Evolutionary conservation across 768 basidiomycete genomes (phyloP), one percentile per base, ranked within the genome.

Genomic region (Suillus cothurnatus): DNA sequence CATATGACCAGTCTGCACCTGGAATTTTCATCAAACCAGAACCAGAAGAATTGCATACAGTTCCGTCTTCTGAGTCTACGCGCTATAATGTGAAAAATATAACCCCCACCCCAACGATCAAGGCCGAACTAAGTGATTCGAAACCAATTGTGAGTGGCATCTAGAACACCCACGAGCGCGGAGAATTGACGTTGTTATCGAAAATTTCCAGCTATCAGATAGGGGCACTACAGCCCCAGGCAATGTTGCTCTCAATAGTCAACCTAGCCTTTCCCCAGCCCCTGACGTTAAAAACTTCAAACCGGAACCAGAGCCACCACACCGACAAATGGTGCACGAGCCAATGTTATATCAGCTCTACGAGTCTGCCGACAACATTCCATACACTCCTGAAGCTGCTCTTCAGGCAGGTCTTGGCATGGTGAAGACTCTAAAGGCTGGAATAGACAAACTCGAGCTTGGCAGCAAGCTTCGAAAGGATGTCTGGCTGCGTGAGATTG

Each of bases 381-480:
- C 65, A 6, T 85, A 86, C 69, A 73, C 76, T 0, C 84, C 85
- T 0, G 86, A 87, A 69, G 68, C 71, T 36, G 84, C 84, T 3
- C 71, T 88, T 9, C 79, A 82, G 58, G 79, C 85, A 67, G 87
- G 84, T 6, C 65, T 85, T 1, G 76, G 74, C 0, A 88, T 87
- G 86, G 84, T 86, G 4, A 78, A 85, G 66, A 74, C 78, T 14
- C 73, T 88, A 61, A 81, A 83, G 70, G 71, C 74, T 5, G 70
- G 72, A 58, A 72, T 88, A 50, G 77, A 81, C 63, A 78, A 71
- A 23, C 67, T 87, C 63, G 76, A 84, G 61, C 70, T 88, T 2
- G 85, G 86, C 21, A 85, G 82, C 69, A 85, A 84, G 69, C 72
- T 87, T 58, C 80, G 88, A 17, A 76, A 84, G 66, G 86, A 87